phyloP scores from a whole-genome alignment of 805 yeast genomes.

The Candida ficus region DNA sequence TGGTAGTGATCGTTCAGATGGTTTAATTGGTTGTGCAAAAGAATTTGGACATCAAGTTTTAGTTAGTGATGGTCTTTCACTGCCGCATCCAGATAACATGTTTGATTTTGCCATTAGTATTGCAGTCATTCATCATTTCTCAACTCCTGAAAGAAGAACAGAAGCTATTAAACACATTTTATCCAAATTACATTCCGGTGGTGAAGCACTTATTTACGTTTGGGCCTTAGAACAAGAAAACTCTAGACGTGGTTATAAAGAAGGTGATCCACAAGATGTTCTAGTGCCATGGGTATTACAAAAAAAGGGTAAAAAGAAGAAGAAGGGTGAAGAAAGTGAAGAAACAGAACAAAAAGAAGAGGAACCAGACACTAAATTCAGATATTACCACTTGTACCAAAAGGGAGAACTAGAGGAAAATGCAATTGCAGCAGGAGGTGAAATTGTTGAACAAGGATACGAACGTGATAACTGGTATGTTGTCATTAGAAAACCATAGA shows the following conservation, averaged over 20 bases:
- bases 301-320: constrained; percentile 31
- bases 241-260: constrained; percentile 86
- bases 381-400: constrained; percentile 85
- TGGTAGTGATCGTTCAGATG: constrained; percentile 72
- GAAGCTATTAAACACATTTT: constrained; percentile 70
- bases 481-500: constrained; percentile 28
- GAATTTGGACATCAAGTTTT: constrained; percentile 47
- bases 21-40: constrained; percentile 60
- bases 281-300: constrained; percentile 93
- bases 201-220: constrained; percentile 77
- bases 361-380: constrained; percentile 50
- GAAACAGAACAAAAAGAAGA: constrained; percentile 12
- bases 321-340: constrained; percentile 2
- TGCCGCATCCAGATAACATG: constrained; percentile 47
- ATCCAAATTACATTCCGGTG: constrained; percentile 50
- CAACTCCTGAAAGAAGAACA: constrained; percentile 75
- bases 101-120: constrained; percentile 87
- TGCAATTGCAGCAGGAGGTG: constrained; percentile 65
- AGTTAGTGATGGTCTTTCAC: constrained; percentile 73
- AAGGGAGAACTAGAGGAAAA: constrained; percentile 79
- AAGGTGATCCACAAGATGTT: constrained; percentile 89
- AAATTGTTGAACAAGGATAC: constrained; percentile 67
- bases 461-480: constrained; percentile 96
- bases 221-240: constrained; percentile 95
- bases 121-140: constrained; percentile 94